Percentiles rank a stretch among this genome's conserved stretches.
Evolutionary conservation across 148 eudicot genomes (phyloP).

Genomic region (Rhododendron williamsianum): DNA sequence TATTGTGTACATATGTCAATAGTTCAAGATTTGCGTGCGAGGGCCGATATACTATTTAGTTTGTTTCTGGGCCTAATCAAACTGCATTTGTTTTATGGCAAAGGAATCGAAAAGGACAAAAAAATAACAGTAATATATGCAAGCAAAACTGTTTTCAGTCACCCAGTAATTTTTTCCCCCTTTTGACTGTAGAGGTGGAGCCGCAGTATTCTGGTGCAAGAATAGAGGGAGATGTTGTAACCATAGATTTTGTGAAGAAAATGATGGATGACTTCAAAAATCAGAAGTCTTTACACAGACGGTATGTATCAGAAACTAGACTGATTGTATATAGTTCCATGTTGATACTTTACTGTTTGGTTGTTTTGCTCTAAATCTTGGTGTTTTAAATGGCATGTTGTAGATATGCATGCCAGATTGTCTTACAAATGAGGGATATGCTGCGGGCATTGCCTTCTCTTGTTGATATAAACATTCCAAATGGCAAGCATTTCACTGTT

Average conservation of each 20-base stretch:
- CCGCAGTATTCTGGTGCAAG: slow-evolving; percentile 95
- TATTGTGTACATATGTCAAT: not conserved
- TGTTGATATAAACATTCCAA: slow-evolving; percentile 79
- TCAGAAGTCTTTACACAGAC: slow-evolving; percentile 73
- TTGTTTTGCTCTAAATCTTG: slow-evolving; percentile 7
- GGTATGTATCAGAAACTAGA: slow-evolving; percentile 36
- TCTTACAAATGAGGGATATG: slow-evolving; percentile 81
- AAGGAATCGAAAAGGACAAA: not conserved
- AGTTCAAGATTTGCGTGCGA: not conserved
- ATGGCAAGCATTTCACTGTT: slow-evolving; percentile 83
- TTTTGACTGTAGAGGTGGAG: slow-evolving; percentile 66
- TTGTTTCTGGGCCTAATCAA: not conserved
- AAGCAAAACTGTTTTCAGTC: not conserved
- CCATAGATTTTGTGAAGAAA: slow-evolving; percentile 83
- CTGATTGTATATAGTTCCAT: not conserved
- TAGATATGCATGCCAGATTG: slow-evolving; percentile 97
- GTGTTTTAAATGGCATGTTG: slow-evolving; percentile 10
- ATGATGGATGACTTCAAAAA: slow-evolving; percentile 95
- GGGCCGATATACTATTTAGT: not conserved
- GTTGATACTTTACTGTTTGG: not conserved
- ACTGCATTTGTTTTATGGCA: not conserved
- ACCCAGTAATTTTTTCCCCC: not conserved
- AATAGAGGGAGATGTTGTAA: slow-evolving; percentile 84
- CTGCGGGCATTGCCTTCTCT: slow-evolving; percentile 87
- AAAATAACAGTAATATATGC: not conserved